These are phyloP conservation scores for Coemansia sp. DNA, from an alignment of 192 early-diverging fungal genomes.

Conservation along the genomic window DNA sequence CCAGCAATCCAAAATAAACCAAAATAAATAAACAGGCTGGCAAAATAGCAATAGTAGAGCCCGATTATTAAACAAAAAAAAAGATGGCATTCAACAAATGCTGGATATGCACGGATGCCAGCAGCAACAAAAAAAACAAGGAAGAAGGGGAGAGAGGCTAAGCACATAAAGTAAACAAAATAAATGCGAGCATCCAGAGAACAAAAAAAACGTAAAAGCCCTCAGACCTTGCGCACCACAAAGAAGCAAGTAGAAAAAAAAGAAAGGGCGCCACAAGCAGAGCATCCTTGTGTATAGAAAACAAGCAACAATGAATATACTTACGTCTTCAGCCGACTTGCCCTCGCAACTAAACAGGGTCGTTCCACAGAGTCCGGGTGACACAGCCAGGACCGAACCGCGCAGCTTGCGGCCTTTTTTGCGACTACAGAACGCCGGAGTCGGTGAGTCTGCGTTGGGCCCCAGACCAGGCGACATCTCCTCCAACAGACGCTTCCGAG, in stretches of 20 bases:
- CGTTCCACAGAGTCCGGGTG: conserved; percentile 6
- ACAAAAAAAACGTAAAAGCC: too few species aligned
- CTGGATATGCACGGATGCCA: too few species aligned
- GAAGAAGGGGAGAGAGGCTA: background rate
- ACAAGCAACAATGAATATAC: conserved; percentile 2
- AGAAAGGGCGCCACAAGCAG: too few species aligned
- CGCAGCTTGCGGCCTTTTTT: conserved; percentile 8
- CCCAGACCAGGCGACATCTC: conserved; percentile 27
- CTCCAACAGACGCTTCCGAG: conserved; percentile 32
- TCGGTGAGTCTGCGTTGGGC: conserved; percentile 20
- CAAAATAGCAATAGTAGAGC: background rate
- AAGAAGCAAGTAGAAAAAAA: too few species aligned
- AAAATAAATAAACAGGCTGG: background rate
- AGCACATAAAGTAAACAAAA: background rate
- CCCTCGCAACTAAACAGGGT: conserved; percentile 28
- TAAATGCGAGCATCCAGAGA: too few species aligned
- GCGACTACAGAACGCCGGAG: conserved; percentile 24
- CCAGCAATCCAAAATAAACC: background rate
- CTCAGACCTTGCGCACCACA: too few species aligned
- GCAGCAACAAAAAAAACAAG: conserved; percentile 1
- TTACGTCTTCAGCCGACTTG: conserved; percentile 38
- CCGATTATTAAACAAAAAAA: too few species aligned
- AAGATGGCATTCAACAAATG: too few species aligned
- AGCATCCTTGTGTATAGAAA: background rate
- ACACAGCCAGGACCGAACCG: conserved; percentile 20